These are phyloP conservation scores for Fraxinus ornus DNA, from an alignment of 305 asterid genomes.

Conservation along the genomic window DNA sequence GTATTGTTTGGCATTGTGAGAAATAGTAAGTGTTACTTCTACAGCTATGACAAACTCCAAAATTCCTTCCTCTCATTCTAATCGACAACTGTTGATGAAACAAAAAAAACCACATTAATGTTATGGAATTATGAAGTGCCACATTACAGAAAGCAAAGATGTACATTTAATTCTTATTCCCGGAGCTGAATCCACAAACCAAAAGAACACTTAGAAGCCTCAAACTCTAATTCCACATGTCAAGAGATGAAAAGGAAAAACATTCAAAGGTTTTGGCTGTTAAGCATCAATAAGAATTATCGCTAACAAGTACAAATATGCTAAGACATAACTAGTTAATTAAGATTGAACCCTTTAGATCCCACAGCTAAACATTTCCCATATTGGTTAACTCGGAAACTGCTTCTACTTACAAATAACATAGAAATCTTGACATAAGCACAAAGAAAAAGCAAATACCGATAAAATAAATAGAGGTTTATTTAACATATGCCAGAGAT, in stretches of 20 bases:
- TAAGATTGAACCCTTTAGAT: not conserved
- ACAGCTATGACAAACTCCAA: too few relatives aligned
- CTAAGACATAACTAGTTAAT: not conserved
- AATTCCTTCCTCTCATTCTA: too few relatives aligned
- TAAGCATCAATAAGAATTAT: not conserved
- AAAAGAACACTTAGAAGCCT: not conserved
- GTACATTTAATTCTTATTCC: constrained; percentile 51
- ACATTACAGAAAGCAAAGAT: too few relatives aligned
- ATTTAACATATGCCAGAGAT: too few relatives aligned
- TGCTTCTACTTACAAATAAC: not conserved
- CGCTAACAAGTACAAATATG: not conserved
- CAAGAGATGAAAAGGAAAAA: not conserved
- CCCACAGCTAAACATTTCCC: not conserved
- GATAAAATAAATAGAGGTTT: too few relatives aligned
- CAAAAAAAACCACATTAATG: too few relatives aligned
- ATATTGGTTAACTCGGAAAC: not conserved
- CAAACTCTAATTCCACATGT: not conserved
- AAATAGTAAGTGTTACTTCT: too few relatives aligned
- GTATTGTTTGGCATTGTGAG: too few relatives aligned
- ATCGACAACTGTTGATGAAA: too few relatives aligned
- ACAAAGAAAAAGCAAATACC: not conserved
- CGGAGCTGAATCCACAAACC: constrained; percentile 61
- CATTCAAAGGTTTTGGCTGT: not conserved
- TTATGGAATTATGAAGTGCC: too few relatives aligned
- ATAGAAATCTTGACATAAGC: not conserved